These are phyloP conservation scores for Globisporangium carolinianum DNA, from an alignment of 352 stramenopile species.

Conservation along the genomic window DNA sequence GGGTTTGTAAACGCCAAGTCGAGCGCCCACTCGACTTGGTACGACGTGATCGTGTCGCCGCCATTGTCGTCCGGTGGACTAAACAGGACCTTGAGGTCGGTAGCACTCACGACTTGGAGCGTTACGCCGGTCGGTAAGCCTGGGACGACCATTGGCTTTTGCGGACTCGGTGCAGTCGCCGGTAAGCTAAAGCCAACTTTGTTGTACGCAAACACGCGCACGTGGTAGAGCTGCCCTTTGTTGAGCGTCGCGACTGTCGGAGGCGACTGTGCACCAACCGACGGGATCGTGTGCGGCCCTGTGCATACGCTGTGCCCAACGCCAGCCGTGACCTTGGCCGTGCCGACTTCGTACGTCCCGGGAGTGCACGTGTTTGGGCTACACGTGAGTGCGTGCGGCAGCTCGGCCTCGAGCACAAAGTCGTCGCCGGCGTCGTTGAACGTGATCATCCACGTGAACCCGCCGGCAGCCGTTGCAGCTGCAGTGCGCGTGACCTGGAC, in stretches of 20 bases:
- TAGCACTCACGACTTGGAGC: conserved; percentile 62
- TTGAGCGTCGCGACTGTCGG: conserved; percentile 60
- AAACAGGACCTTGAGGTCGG: conserved; percentile 88
- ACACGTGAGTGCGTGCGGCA: conserved; percentile 20
- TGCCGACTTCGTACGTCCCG: conserved; percentile 35
- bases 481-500: conserved; percentile 76
- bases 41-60: conserved; percentile 84
- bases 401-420: conserved; percentile 43
- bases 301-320: conserved; percentile 68
- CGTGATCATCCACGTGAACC: conserved; percentile 87
- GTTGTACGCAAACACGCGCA: conserved; percentile 94
- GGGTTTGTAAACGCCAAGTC: conserved; percentile 59
- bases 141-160: conserved; percentile 80
- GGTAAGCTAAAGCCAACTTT: conserved; percentile 87
- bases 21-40: conserved; percentile 90
- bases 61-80: conserved; percentile 78
- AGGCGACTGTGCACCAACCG: conserved; percentile 46
- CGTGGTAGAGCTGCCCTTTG: conserved; percentile 91
- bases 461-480: conserved; percentile 24
- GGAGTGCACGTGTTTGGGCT: conserved; percentile 13
- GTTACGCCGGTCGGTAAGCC: conserved; percentile 65
- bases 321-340: conserved; percentile 61
- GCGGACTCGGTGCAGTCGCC: conserved; percentile 30
- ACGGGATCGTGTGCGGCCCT: conserved; percentile 75
- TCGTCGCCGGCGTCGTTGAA: conserved; percentile 86